Evolutionary conservation across 306 rosid species (phyloP).

Genomic region (Malus fusca): DNA sequence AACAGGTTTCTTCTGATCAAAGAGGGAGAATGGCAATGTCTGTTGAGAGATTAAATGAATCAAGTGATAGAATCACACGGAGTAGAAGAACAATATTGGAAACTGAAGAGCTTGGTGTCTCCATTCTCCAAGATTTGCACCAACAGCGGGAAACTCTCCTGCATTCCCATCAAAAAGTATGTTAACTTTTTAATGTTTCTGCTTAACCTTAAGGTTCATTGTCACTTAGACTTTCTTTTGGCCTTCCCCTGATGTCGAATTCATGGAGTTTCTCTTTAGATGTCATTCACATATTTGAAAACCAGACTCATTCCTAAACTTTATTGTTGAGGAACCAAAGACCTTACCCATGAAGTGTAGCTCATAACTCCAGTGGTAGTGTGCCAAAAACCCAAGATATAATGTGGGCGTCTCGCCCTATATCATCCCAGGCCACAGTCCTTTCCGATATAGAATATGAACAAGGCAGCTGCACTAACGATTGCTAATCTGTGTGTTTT

Average conservation of each 20-base stretch:
- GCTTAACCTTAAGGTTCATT: background rate
- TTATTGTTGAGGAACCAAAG: background rate
- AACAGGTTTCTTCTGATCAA: conserved; percentile 72
- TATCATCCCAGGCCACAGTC: background rate
- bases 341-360: background rate
- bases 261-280: background rate
- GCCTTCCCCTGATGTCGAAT: background rate
- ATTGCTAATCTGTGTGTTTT: background rate
- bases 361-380: background rate
- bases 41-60: conserved; percentile 62
- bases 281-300: background rate
- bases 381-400: background rate
- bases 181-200: conserved; percentile 6
- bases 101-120: conserved; percentile 78
- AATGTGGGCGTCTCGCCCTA: background rate
- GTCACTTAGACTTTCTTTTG: background rate
- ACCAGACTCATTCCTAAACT: background rate
- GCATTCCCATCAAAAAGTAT: conserved; percentile 66
- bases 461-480: conserved; percentile 6
- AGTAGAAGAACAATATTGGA: conserved; percentile 75
- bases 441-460: background rate
- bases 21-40: conserved; percentile 74
- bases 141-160: conserved; percentile 85
- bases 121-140: conserved; percentile 80
- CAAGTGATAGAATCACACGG: conserved; percentile 60